Conservation (phyloP, 768 basidiomycete species). For the Boletus sensibilis region DNA sequence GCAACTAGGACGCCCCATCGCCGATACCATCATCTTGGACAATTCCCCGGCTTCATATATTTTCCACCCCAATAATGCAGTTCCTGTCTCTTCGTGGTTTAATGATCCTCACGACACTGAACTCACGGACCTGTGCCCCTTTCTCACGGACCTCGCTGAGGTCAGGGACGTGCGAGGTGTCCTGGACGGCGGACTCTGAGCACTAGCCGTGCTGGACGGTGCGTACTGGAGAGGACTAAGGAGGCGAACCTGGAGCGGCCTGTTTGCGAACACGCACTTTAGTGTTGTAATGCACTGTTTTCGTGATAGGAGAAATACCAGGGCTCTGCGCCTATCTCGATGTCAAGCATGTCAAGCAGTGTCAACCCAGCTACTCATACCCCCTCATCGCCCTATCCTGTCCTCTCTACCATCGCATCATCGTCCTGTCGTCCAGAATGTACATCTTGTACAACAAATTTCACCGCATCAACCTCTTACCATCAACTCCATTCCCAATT, state of each 20-base stretch:
- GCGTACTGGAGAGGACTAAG: constrained; percentile 19
- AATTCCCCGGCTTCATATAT: constrained; percentile 99
- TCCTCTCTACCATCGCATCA: constrained; percentile 8
- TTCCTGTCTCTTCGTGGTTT: constrained; percentile 99
- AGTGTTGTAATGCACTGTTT: constrained; percentile 33
- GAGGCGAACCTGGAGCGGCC: constrained; percentile 14
- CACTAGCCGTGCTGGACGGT: constrained; percentile 19
- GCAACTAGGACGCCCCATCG: constrained; percentile 91
- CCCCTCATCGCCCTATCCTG: neutral
- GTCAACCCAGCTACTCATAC: neutral
- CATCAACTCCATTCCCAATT: constrained; percentile 15
- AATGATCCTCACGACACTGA: constrained; percentile 99
- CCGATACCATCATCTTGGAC: constrained; percentile 95
- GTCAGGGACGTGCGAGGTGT: constrained; percentile 92
- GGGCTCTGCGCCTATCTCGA: constrained; percentile 18
- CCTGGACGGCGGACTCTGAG: constrained; percentile 78
- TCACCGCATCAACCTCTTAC: constrained; percentile 5
- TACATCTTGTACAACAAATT: constrained; percentile 26
- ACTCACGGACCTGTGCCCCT: constrained; percentile 91
- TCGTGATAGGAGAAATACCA: constrained; percentile 33
- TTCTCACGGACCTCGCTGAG: constrained; percentile 81
- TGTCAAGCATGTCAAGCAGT: constrained; percentile 12
- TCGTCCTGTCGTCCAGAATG: constrained; percentile 13
- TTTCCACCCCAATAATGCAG: constrained; percentile 98
- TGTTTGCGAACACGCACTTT: constrained; percentile 24